Conservation (phyloP, 345 rosid genomes). For the Rhodomyrtus tomentosa region DNA sequence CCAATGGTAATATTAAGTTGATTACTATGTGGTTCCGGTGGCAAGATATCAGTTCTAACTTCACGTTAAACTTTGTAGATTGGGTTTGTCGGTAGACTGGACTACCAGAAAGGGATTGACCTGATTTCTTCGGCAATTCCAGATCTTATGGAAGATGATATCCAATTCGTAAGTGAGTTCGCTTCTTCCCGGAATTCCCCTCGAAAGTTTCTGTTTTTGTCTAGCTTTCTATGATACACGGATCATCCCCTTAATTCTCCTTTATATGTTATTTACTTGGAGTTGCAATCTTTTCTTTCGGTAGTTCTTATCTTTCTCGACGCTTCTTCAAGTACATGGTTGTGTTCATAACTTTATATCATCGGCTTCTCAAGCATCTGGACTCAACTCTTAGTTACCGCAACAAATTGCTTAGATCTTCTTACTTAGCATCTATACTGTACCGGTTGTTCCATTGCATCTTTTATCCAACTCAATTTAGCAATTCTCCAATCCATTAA, state of each 20-base stretch:
- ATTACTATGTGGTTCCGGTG: background rate
- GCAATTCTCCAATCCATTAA: constrained; percentile 1
- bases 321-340: background rate
- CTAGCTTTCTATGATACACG: background rate
- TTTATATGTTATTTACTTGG: background rate
- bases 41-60: background rate
- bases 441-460: background rate
- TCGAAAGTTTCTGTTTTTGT: background rate
- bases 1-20: constrained; percentile 49
- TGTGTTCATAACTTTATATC: background rate
- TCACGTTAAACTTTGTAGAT: constrained; percentile 22
- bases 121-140: constrained; percentile 54
- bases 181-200: background rate
- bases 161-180: constrained; percentile 82
- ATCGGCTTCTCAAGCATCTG: background rate
- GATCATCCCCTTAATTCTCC: background rate
- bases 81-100: constrained; percentile 94
- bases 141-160: constrained; percentile 75
- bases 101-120: constrained; percentile 94
- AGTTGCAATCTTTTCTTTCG: background rate
- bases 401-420: background rate
- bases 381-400: background rate
- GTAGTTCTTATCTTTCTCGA: background rate
- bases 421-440: background rate
- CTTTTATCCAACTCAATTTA: background rate